A percentile compares a stretch with the other conserved stretches of the same genome.
Evolutionary conservation across 345 rosid species (phyloP).

Genomic region (Acer campestre): DNA sequence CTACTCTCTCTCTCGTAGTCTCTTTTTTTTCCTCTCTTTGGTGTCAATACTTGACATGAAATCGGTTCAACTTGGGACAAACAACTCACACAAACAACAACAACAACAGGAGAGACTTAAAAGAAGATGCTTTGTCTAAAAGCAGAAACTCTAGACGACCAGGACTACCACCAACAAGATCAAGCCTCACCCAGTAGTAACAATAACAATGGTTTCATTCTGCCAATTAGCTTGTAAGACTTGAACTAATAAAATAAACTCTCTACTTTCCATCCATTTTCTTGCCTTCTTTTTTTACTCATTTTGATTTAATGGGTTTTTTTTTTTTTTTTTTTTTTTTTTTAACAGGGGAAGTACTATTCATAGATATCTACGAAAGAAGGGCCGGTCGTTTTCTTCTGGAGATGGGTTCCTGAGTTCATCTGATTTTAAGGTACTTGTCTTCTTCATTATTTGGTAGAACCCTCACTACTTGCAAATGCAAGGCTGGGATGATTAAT

Average conservation of each 20-base stretch:
- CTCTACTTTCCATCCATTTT: neutral
- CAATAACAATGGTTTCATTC: conserved; percentile 35
- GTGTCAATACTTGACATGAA: neutral
- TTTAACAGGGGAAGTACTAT: conserved; percentile 52
- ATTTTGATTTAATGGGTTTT: conserved; percentile 14
- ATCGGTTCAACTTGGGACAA: neutral
- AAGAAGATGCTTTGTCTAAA: conserved; percentile 58
- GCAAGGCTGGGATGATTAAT: neutral
- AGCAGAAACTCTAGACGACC: conserved; percentile 57
- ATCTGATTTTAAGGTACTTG: conserved; percentile 52
- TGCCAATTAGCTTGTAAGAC: conserved; percentile 55
- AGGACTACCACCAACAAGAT: conserved; percentile 15
- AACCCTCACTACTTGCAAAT: conserved; percentile 6
- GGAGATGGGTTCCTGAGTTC: conserved; percentile 50
- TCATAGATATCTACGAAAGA: conserved; percentile 52
- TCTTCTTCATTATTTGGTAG: neutral
- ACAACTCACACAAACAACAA: neutral
- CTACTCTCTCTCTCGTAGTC: neutral
- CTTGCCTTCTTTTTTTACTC: neutral
- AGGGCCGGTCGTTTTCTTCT: conserved; percentile 54
- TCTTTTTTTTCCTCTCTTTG: too few species aligned
- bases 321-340: too few species aligned
- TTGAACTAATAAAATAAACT: neutral
- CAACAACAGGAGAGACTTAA: neutral
- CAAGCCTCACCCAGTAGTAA: conserved; percentile 33